Percentiles rank a stretch among this genome's conserved stretches.
Conservation (phyloP, 305 asterid species). For the Rubia tinctorum region DNA sequence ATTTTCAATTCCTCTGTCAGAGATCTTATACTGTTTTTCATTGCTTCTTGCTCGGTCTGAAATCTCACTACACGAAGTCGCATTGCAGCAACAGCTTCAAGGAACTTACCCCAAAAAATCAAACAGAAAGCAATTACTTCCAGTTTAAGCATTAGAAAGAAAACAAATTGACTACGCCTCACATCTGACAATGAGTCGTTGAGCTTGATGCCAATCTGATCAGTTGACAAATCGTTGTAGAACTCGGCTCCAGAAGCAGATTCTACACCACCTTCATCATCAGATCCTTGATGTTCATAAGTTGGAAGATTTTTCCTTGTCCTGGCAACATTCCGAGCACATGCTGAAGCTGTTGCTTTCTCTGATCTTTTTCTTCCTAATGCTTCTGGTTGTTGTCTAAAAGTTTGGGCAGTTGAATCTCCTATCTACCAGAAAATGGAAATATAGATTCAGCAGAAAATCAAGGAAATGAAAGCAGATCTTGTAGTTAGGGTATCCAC, state of each 20-base stretch:
- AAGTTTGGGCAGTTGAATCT: slow-evolving; percentile 83
- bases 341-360: slow-evolving; percentile 26
- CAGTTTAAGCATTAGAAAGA: neutral
- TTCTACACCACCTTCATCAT: slow-evolving; percentile 65
- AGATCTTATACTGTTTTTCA: too few species aligned
- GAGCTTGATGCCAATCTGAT: neutral
- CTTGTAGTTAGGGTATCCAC: slow-evolving; percentile 10
- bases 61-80: too few species aligned
- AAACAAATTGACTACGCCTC: neutral
- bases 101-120: neutral
- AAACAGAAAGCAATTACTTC: neutral
- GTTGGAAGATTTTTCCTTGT: slow-evolving; percentile 57
- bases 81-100: too few species aligned
- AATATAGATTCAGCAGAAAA: slow-evolving; percentile 14
- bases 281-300: slow-evolving; percentile 64
- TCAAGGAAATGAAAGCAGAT: slow-evolving; percentile 10
- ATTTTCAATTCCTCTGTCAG: neutral
- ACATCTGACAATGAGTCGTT: neutral
- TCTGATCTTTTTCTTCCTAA: slow-evolving; percentile 75
- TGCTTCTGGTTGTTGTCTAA: slow-evolving; percentile 87
- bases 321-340: slow-evolving; percentile 40
- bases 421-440: slow-evolving; percentile 49
- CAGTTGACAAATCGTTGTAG: neutral
- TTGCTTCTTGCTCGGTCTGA: too few species aligned
- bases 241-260: neutral